Base-by-base conservation (phyloP, 2,329 filamentous ascomycete genomes). In the Pestalotiopsis sp. region DNA sequence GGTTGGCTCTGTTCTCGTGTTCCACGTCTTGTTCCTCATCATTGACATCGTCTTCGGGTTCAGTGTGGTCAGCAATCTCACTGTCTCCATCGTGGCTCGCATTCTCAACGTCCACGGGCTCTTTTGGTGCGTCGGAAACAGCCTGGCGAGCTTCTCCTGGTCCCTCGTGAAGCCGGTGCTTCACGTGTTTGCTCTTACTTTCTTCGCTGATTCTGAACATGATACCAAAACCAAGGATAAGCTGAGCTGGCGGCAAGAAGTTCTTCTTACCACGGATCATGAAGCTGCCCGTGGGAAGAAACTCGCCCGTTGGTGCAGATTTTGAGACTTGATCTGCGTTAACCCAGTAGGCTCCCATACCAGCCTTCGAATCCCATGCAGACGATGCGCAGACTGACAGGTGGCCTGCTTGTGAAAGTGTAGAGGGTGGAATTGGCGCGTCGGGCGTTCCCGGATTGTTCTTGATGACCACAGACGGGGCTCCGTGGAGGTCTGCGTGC, bases 261-360 rank as follows among this genome's bases (percentile, higher is more conserved):
- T 97, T 97, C 83, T 98, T 98, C 81, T 93, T 92, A 2, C 95
- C 95, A 49, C 88, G 88, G 62, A 98, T 86, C 79, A 91, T 89
- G 78, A 99, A 98, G 71, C 89, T 89, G 20, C 95, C 96, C 0
- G 88, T 85, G 0, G 90, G 88, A 6, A 99, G 81, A 74, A 93
- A 95, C 72, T 97, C 95, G 27, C 95, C 95, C 0, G 88, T 90
- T 0, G 90, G 86, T 0, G 92, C 91, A 41, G 90, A 93, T 81
- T 98, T 98, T 11, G 93, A 94, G 0, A 99, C 93, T 78, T 98
- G 95, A 66, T 95, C 91, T 2, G 93, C 92, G 70, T 91, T 90
- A 0, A 97, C 95, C 96, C 96, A 99, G 92, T 93, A 99, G 9
- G 95, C 95, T 20, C 93, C 92, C 93, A 98, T 97, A 17, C 94